Percentiles rank a stretch among this genome's conserved stretches.
phyloP scores from a whole-genome alignment of 495 filamentous ascomycete genomes.

The Podospora anserina region DNA sequence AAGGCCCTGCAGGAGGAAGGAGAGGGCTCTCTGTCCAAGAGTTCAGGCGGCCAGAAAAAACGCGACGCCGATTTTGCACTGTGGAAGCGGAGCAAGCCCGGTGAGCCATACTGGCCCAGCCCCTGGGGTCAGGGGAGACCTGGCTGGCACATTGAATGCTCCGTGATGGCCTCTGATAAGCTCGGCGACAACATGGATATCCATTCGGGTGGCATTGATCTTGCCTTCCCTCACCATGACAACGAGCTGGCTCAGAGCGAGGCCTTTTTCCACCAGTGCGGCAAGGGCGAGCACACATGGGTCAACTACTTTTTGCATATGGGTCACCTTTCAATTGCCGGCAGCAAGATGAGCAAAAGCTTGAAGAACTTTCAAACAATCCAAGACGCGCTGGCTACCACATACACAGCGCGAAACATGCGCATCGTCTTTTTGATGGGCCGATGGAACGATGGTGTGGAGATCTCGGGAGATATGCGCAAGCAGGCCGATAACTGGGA shows the following conservation, averaged over 20 bases:
- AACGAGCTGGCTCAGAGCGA: constrained; percentile 95
- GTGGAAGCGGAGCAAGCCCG: constrained; percentile 90
- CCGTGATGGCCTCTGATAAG: constrained; percentile 86
- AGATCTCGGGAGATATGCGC: constrained; percentile 80
- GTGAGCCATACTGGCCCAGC: constrained; percentile 86
- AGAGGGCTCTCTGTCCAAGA: constrained; percentile 77
- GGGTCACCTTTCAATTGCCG: constrained; percentile 87
- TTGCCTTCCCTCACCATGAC: constrained; percentile 94
- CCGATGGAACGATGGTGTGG: constrained; percentile 84
- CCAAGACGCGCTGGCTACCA: constrained; percentile 68
- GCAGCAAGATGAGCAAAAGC: constrained; percentile 70
- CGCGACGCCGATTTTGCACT: constrained; percentile 82
- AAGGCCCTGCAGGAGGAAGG: constrained; percentile 81
- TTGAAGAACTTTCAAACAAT: constrained; percentile 92
- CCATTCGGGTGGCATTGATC: constrained; percentile 89
- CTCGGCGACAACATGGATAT: constrained; percentile 84
- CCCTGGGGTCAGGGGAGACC: constrained; percentile 85
- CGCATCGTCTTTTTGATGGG: constrained; percentile 86
- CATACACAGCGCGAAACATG: constrained; percentile 77
- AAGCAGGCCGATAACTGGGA: constrained; percentile 76
- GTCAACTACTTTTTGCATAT: constrained; percentile 96
- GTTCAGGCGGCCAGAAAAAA: constrained; percentile 59
- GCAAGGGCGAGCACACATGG: constrained; percentile 65
- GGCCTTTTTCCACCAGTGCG: constrained; percentile 66
- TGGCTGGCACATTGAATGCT: constrained; percentile 98